Percentiles rank a stretch among this genome's conserved stretches.
Conservation (phyloP, 305 asterid genomes). For the Fraxinus sp. region DNA sequence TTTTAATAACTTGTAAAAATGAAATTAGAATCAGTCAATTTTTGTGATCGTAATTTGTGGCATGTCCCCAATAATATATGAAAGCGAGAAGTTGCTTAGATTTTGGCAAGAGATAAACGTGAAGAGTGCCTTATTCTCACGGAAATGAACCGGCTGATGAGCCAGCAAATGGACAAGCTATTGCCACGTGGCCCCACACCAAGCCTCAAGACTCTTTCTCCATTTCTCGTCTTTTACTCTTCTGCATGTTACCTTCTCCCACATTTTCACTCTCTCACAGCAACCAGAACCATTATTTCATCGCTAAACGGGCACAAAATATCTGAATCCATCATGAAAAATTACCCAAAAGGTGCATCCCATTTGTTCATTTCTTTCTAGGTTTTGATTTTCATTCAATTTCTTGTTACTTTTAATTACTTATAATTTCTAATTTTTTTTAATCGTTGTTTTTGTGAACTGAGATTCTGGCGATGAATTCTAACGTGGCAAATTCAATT, state of each 20-base stretch:
- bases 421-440: neutral
- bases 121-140: neutral
- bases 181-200: slow-evolving; percentile 42
- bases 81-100: neutral
- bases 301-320: neutral
- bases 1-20: neutral
- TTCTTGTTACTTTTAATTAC: neutral
- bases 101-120: neutral
- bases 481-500: neutral
- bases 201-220: slow-evolving; percentile 30
- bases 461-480: neutral
- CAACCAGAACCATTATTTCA: neutral
- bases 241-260: neutral
- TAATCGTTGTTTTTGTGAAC: neutral
- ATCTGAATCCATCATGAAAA: slow-evolving; percentile 33
- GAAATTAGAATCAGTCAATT: neutral
- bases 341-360: slow-evolving; percentile 33
- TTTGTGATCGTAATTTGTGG: neutral
- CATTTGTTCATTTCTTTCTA: neutral
- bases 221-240: neutral
- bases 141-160: neutral
- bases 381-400: neutral
- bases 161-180: slow-evolving; percentile 39
- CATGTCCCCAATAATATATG: neutral
- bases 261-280: neutral